These are phyloP conservation scores for Oenanthe sinensis DNA, from an alignment of 129 eudicot species.

Conservation along the genomic window DNA sequence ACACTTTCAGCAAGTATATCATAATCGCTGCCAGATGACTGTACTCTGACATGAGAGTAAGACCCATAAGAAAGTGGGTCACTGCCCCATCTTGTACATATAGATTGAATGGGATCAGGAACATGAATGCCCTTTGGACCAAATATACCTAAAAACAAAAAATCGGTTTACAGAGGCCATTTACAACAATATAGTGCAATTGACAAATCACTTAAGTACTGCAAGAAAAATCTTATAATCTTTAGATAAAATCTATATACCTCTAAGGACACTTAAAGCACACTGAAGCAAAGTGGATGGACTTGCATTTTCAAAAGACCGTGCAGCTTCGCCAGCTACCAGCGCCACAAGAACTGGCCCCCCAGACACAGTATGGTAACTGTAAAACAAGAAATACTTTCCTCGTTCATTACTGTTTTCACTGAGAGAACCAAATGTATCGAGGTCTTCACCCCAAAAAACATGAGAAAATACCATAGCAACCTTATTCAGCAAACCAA, in stretches of 20 bases:
- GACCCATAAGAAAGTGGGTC: constrained; percentile 84
- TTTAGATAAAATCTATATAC: constrained; percentile 31
- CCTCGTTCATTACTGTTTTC: constrained; percentile 51
- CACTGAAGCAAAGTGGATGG: constrained; percentile 67
- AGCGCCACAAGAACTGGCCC: constrained; percentile 80
- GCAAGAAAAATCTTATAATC: constrained; percentile 9
- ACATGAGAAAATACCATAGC: constrained; percentile 71
- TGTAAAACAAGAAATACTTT: constrained; percentile 72
- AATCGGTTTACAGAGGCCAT: constrained; percentile 10
- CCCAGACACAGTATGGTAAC: constrained; percentile 95
- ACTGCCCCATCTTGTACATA: constrained; percentile 86
- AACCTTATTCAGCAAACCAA: constrained; percentile 87
- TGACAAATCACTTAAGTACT: constrained; percentile 8
- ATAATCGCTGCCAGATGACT: constrained; percentile 76
- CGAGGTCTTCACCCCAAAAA: constrained; percentile 96
- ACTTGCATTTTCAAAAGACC: constrained; percentile 46
- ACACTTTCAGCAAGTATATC: constrained; percentile 89
- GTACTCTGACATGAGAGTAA: constrained; percentile 78
- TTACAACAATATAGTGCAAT: constrained; percentile 3
- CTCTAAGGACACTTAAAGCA: constrained; percentile 69
- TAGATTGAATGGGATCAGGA: constrained; percentile 80
- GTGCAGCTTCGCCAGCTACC: constrained; percentile 94
- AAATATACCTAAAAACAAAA: constrained; percentile 58
- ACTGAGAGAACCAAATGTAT: constrained; percentile 78
- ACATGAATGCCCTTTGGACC: constrained; percentile 71